Conservation (phyloP, 331 rosid genomes). For the Stylosanthes scabra region DNA sequence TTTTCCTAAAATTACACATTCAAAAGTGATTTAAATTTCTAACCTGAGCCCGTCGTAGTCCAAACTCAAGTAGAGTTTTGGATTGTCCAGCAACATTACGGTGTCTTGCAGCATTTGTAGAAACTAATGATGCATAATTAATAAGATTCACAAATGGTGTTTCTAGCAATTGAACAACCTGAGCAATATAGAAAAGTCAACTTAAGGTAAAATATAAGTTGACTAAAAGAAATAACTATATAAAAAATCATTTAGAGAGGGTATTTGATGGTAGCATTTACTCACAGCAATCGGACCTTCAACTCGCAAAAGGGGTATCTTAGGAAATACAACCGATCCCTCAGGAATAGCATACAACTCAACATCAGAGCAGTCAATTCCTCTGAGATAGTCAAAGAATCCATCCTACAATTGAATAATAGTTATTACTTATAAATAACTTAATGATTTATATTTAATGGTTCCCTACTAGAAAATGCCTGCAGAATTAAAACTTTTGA, state of each 20-base stretch:
- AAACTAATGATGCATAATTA: slow-evolving; percentile 83
- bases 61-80: slow-evolving; percentile 88
- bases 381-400: slow-evolving; percentile 84
- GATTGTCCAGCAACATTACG: slow-evolving; percentile 94
- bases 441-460: slow-evolving; percentile 26
- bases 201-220: slow-evolving; percentile 28
- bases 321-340: slow-evolving; percentile 91
- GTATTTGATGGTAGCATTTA: slow-evolving; percentile 32
- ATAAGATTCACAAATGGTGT: slow-evolving; percentile 86
- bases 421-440: slow-evolving; percentile 1
- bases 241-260: not conserved
- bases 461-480: slow-evolving; percentile 11
- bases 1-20: slow-evolving; percentile 4
- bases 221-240: slow-evolving; percentile 18
- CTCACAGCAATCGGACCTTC: slow-evolving; percentile 96
- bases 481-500: slow-evolving; percentile 19
- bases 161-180: slow-evolving; percentile 93
- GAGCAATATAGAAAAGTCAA: slow-evolving; percentile 39
- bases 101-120: slow-evolving; percentile 97
- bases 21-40: slow-evolving; percentile 31
- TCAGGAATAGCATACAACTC: slow-evolving; percentile 79
- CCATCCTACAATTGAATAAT: slow-evolving; percentile 65
- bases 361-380: slow-evolving; percentile 78
- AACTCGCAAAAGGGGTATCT: slow-evolving; percentile 81
- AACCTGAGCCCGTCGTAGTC: slow-evolving; percentile 95